These are phyloP conservation scores for Magnusiomyces tetraspermus DNA, from an alignment of 1,139 yeast species.

Conservation along the genomic window DNA sequence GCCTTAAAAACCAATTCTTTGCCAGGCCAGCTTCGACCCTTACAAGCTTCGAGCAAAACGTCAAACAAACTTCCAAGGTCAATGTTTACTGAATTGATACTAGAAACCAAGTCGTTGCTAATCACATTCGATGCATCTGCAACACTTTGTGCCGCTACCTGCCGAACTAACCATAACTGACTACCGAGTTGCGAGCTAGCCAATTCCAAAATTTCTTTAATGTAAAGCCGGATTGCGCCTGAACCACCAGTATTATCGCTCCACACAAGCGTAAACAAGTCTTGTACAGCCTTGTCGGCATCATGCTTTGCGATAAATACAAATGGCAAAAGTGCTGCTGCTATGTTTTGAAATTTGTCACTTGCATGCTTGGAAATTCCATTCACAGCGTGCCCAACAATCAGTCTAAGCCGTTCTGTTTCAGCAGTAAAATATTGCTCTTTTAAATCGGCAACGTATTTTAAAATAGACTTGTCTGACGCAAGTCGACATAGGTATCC, in stretches of 20 bases:
- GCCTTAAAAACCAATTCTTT: slow-evolving; percentile 71
- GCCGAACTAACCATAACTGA: slow-evolving; percentile 55
- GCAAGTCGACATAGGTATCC: slow-evolving; percentile 71
- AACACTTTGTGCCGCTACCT: slow-evolving; percentile 61
- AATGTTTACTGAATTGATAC: slow-evolving; percentile 22
- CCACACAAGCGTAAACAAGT: slow-evolving; percentile 62
- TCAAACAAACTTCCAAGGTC: slow-evolving; percentile 37
- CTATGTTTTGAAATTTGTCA: slow-evolving; percentile 55
- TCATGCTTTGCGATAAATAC: slow-evolving; percentile 75
- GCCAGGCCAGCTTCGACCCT: slow-evolving; percentile 84
- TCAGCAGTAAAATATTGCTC: slow-evolving; percentile 54
- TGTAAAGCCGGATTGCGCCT: slow-evolving; percentile 61
- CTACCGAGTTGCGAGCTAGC: slow-evolving; percentile 40
- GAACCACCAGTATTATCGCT: slow-evolving; percentile 66
- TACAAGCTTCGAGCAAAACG: slow-evolving; percentile 51
- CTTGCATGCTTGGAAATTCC: slow-evolving; percentile 62
- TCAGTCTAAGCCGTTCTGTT: slow-evolving; percentile 38
- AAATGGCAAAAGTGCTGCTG: slow-evolving; percentile 64
- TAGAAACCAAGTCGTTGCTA: slow-evolving; percentile 10
- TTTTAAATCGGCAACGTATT: slow-evolving; percentile 45
- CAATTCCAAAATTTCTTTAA: slow-evolving; percentile 56
- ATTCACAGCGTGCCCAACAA: slow-evolving; percentile 57
- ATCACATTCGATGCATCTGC: slow-evolving; percentile 46
- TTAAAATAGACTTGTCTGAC: slow-evolving; percentile 42
- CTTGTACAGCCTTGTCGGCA: slow-evolving; percentile 38